A percentile compares a stretch with the other conserved stretches of the same genome.
phyloP scores from a whole-genome alignment of 305 asterid species.

The Solanum hybrid region DNA sequence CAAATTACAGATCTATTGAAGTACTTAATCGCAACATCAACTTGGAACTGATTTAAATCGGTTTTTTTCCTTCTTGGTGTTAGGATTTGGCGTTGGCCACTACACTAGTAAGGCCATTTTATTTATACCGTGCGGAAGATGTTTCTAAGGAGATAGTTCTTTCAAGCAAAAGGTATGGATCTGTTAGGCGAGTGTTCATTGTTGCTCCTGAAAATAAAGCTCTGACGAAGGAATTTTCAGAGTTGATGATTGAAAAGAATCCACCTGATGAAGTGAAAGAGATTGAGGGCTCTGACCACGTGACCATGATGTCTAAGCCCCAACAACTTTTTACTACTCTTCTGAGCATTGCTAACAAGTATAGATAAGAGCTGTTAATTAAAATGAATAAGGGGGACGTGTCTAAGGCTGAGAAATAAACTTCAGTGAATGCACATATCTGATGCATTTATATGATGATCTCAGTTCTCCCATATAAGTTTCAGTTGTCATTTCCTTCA shows the following conservation, averaged over 20 bases:
- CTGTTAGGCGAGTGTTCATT: conserved; percentile 27
- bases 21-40: background rate
- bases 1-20: too few species aligned
- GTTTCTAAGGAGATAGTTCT: conserved; percentile 22
- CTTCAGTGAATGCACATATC: background rate
- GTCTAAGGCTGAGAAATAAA: background rate
- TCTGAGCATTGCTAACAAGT: too few species aligned
- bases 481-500: too few species aligned
- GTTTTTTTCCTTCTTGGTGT: background rate
- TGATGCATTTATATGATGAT: background rate
- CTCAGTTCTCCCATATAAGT: too few species aligned
- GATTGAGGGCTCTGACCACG: conserved; percentile 31
- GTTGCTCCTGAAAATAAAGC: conserved; percentile 24
- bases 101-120: conserved; percentile 27
- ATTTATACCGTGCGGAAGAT: conserved; percentile 21
- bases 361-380: too few species aligned
- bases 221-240: conserved; percentile 23
- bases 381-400: background rate
- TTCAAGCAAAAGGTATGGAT: conserved; percentile 29
- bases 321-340: too few species aligned
- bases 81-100: conserved; percentile 44
- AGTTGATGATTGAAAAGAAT: conserved; percentile 24
- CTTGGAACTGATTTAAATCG: background rate
- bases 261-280: conserved; percentile 31
- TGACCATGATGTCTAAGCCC: conserved; percentile 9